These are phyloP conservation scores for Sporothrix euskadiensis DNA, from an alignment of 2,329 filamentous ascomycete species.

Conservation along the genomic window DNA sequence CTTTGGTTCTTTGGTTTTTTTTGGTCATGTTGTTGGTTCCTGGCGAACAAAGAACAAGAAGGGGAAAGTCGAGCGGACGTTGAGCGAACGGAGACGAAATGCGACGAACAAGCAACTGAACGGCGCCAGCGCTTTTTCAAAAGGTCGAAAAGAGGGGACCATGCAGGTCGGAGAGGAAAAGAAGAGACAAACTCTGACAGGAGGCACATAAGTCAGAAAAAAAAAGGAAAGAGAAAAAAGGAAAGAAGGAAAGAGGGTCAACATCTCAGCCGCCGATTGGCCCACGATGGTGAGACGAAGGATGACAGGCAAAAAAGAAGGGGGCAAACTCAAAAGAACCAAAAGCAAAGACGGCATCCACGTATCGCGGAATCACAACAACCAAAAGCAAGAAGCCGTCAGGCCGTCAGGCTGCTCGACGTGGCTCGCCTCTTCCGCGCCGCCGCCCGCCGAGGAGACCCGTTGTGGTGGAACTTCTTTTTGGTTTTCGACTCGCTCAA, in stretches of 20 bases:
- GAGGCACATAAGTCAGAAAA: not conserved
- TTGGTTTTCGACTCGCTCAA: not conserved
- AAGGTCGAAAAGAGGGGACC: not conserved
- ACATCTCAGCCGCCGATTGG: not conserved
- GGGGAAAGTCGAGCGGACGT: not conserved
- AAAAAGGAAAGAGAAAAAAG: not conserved
- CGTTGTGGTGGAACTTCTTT: not conserved
- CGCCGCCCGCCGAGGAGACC: not conserved
- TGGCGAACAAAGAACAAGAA: constrained; percentile 7
- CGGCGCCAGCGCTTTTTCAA: not conserved
- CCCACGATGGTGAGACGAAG: not conserved
- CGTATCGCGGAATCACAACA: not conserved
- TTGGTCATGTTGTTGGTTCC: not conserved
- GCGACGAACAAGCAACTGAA: not conserved
- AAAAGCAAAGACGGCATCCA: not conserved
- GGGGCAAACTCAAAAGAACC: not conserved
- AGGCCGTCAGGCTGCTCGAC: not conserved
- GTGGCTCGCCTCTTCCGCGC: not conserved
- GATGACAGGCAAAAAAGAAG: not conserved
- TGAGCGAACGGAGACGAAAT: not conserved
- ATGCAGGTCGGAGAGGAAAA: not conserved
- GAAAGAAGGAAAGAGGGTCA: not conserved
- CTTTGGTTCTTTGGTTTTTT: not conserved
- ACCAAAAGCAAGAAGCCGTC: not conserved
- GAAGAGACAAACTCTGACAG: not conserved